Base-by-base conservation (phyloP, 2,329 filamentous ascomycete species). In the Rutstroemia sp. region DNA sequence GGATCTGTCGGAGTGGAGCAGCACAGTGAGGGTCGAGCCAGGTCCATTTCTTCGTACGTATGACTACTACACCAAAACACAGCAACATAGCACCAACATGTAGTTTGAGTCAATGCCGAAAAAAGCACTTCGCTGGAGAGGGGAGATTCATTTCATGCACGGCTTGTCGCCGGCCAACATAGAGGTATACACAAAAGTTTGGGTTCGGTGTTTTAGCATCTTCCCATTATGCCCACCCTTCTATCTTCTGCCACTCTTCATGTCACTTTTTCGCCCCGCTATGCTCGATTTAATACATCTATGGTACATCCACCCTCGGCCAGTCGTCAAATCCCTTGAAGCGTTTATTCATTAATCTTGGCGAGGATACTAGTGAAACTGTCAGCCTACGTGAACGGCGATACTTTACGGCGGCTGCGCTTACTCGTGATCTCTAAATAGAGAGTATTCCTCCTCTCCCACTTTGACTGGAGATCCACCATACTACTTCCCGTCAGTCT, bases 351-450 rank as follows among this genome's bases (percentile, higher is more conserved):
- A 77, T 90, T 96, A 83, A 99, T 96, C 87, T 97, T 99, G 74
- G 94, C 94, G 60, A 99, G 84, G 67, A 99, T 89, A 74, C 92
- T 96, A 68, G 25, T 23, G n/a, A 42, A 17, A 16, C 16, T 42
- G 39, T 42, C 39, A 40, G 10, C n/a, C 19, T 4, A n/a, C n/a
- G 45, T 57, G 36, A 59, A 51, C 54, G 17, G 23, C 10, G 17
- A 23, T 30, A 25, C 16, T 48, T 38, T 52, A 34, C 17, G 30
- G 30, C 30, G 25, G 16, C 17, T 64, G 46, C 52, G 87, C 92
- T 77, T 86, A 97, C 92, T 99, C 94, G 79, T 91, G 88, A 76
- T 99, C 94, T 70, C 94, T 84, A 87, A 96, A 99, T 63, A 99
- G 84, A 63, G 88, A 85, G 80, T 84, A 97, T 78, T 99, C 94